Evolutionary conservation across 345 rosid genomes (phyloP).

Genomic region (Euphorbia pulcherrima): DNA sequence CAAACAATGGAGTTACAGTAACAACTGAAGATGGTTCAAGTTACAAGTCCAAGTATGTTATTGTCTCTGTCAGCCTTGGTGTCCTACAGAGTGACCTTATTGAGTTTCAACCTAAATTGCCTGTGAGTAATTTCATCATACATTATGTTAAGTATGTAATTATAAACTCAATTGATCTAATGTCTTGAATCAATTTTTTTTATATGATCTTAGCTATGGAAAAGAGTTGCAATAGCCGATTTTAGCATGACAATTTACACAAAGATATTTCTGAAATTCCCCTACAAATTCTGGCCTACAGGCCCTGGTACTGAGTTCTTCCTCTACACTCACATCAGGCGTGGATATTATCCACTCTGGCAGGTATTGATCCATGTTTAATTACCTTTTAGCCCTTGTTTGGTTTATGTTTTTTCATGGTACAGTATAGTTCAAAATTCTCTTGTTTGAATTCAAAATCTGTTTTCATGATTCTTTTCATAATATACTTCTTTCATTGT

Average conservation of each 20-base stretch:
- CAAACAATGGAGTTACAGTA: constrained; percentile 19
- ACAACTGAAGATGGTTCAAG: constrained; percentile 31
- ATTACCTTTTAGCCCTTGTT: too few relatives aligned
- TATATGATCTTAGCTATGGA: constrained; percentile 30
- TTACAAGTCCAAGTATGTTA: constrained; percentile 25
- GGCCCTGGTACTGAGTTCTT: constrained; percentile 35
- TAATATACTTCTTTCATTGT: too few relatives aligned
- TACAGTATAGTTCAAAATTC: too few relatives aligned
- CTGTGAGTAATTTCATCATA: constrained; percentile 13
- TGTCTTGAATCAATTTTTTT: too few relatives aligned
- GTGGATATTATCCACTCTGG: constrained; percentile 30
- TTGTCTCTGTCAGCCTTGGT: constrained; percentile 32
- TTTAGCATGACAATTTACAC: constrained; percentile 33
- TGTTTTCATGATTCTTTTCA: too few relatives aligned
- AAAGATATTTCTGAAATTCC: constrained; percentile 34
- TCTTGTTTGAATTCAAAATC: too few relatives aligned
- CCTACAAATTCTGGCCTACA: constrained; percentile 30
- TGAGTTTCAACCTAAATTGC: constrained; percentile 25
- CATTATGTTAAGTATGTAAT: too few relatives aligned
- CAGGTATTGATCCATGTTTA: constrained; percentile 13
- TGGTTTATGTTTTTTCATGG: too few relatives aligned
- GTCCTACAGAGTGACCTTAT: constrained; percentile 34
- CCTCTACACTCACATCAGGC: constrained; percentile 19
- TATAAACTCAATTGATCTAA: too few relatives aligned
- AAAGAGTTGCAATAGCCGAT: constrained; percentile 24